Evolutionary conservation across 257 asterid species (phyloP).

Genomic region (Asclepias syriaca): DNA sequence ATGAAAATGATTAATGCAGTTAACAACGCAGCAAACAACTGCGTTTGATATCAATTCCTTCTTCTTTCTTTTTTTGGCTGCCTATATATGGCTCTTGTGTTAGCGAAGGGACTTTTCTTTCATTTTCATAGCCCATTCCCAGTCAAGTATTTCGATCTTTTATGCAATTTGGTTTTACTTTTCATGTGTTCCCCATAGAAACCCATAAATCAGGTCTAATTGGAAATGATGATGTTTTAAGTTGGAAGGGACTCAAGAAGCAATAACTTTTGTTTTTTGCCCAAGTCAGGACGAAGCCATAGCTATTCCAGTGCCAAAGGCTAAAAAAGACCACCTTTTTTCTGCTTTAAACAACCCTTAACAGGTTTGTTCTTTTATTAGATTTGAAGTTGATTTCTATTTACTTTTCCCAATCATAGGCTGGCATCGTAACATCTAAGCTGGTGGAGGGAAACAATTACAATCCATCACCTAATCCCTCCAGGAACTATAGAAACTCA

Average conservation of each 20-base stretch:
- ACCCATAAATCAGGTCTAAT: background rate
- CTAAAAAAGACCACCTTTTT: background rate
- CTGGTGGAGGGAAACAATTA: background rate
- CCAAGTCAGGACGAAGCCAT: background rate
- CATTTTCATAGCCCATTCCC: background rate
- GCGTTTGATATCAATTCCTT: background rate
- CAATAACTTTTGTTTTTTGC: background rate
- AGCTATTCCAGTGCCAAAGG: background rate
- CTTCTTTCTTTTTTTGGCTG: background rate
- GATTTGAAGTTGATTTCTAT: background rate
- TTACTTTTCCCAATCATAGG: background rate
- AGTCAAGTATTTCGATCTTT: slow-evolving; percentile 8
- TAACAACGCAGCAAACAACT: background rate
- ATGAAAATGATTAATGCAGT: background rate
- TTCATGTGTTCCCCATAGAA: background rate
- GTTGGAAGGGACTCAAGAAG: background rate
- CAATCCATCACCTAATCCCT: background rate
- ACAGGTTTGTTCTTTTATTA: background rate
- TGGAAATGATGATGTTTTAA: background rate
- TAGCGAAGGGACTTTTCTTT: background rate
- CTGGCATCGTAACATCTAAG: background rate
- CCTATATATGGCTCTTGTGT: background rate
- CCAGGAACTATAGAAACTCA: background rate
- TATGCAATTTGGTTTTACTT: background rate
- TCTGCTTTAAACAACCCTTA: too few relatives aligned